phyloP scores from a whole-genome alignment of 2,329 filamentous ascomycete species.

The Dactylonectria macrodidyma region DNA sequence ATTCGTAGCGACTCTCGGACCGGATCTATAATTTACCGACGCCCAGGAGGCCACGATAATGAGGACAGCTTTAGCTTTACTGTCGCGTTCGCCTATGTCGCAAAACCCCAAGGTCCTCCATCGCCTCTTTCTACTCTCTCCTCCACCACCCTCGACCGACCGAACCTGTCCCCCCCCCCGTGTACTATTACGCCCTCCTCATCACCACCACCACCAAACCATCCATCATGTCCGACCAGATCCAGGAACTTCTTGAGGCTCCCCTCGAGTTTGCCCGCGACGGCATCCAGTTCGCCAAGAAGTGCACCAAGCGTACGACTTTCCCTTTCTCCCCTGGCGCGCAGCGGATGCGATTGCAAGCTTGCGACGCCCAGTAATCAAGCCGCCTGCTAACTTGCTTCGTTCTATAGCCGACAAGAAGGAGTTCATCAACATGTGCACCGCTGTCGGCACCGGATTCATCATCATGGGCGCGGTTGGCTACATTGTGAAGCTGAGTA shows the following conservation, averaged over 20 bases:
- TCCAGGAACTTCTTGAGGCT: slow-evolving; percentile 80
- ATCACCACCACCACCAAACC: background rate
- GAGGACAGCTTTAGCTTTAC: slow-evolving; percentile 1
- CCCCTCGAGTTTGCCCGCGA: slow-evolving; percentile 76
- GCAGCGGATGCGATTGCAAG: slow-evolving; percentile 5
- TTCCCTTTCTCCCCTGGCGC: background rate
- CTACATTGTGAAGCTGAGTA: slow-evolving; percentile 80
- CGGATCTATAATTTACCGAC: background rate
- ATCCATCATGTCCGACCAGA: slow-evolving; percentile 73
- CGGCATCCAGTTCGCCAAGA: slow-evolving; percentile 73
- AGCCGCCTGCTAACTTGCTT: slow-evolving; percentile 15
- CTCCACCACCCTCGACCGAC: background rate
- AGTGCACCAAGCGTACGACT: slow-evolving; percentile 73
- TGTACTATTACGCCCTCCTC: background rate
- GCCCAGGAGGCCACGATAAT: background rate
- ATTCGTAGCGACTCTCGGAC: background rate
- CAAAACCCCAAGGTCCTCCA: background rate
- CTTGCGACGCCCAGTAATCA: background rate
- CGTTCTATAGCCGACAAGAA: slow-evolving; percentile 55
- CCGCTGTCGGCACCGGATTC: slow-evolving; percentile 79
- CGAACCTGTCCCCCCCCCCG: background rate
- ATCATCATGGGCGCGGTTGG: slow-evolving; percentile 80
- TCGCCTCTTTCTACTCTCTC: background rate
- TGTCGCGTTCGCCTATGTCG: background rate
- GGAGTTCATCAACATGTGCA: slow-evolving; percentile 62